Conservation (phyloP, 257 asterid genomes). For the Solanum ossicruentum region DNA sequence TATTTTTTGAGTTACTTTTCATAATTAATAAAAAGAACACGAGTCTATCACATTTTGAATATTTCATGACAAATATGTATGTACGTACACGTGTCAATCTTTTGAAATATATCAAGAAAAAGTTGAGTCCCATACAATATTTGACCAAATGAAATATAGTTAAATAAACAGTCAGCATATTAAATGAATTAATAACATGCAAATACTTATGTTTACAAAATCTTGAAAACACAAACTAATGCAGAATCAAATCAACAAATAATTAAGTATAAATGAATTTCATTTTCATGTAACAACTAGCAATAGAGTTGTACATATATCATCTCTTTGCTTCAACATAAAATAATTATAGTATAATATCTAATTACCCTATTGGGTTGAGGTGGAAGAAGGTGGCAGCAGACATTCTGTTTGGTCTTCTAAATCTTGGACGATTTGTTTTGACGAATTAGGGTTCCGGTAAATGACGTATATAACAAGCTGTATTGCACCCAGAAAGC, state of each 20-base stretch:
- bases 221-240: neutral
- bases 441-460: constrained; percentile 13
- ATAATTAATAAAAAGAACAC: no score
- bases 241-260: neutral
- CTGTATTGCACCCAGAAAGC: constrained; percentile 39
- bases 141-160: no score
- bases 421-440: constrained; percentile 2
- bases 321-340: neutral
- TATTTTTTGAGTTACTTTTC: no score
- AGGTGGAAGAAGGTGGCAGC: constrained; percentile 11
- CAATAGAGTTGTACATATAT: neutral
- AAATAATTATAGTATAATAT: neutral
- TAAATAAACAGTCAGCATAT: neutral
- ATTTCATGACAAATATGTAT: no score
- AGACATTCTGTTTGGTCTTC: constrained; percentile 16
- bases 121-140: no score
- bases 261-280: neutral
- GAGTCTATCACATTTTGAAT: no score
- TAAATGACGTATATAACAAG: constrained; percentile 44
- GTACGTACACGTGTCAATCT: no score
- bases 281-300: neutral
- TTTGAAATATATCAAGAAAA: no score
- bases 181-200: neutral
- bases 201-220: neutral
- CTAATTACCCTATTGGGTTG: neutral